Evolutionary conservation across 2,329 filamentous ascomycete species (phyloP).

Genomic region (Sporothrix sp.): DNA sequence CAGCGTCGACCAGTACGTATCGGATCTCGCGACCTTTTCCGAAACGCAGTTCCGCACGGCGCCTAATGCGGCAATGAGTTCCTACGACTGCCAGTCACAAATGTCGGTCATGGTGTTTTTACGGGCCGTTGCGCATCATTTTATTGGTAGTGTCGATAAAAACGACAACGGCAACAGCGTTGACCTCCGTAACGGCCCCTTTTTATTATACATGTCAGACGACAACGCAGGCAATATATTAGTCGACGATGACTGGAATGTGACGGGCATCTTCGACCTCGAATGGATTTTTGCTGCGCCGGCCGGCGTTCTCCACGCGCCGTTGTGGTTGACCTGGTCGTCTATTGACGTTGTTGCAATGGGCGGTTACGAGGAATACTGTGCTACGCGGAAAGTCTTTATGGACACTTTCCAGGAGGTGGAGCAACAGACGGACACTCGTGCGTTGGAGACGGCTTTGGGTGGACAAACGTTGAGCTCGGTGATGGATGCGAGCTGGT

Average conservation of each 20-base stretch:
- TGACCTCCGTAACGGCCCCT: slow-evolving; percentile 6
- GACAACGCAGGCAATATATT: slow-evolving; percentile 24
- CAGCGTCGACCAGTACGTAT: slow-evolving; percentile 21
- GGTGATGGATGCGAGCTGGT: slow-evolving; percentile 6
- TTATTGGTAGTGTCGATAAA: not conserved
- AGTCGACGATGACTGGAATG: slow-evolving; percentile 25
- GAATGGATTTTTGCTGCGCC: slow-evolving; percentile 25
- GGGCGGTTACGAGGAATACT: slow-evolving; percentile 10
- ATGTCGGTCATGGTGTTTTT: slow-evolving; percentile 19
- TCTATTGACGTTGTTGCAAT: slow-evolving; percentile 11
- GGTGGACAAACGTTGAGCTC: not conserved
- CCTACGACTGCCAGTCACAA: slow-evolving; percentile 20
- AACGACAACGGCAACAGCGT: not conserved
- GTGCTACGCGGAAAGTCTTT: slow-evolving; percentile 12
- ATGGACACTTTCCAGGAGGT: slow-evolving; percentile 15
- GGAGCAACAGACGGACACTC: slow-evolving; percentile 3
- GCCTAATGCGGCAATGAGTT: slow-evolving; percentile 18
- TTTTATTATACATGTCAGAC: slow-evolving; percentile 23
- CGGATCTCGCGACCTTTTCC: slow-evolving; percentile 22
- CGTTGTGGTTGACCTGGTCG: slow-evolving; percentile 23
- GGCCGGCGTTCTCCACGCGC: slow-evolving; percentile 20
- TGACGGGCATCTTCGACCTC: slow-evolving; percentile 25
- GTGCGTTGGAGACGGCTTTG: not conserved
- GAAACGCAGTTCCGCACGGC: slow-evolving; percentile 20
- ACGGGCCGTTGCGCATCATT: not conserved